Evolutionary conservation across 192 early-diverging fungal genomes (phyloP), one percentile per base, ranked within the genome.

Genomic region (Mycoemilia scoparia): DNA sequence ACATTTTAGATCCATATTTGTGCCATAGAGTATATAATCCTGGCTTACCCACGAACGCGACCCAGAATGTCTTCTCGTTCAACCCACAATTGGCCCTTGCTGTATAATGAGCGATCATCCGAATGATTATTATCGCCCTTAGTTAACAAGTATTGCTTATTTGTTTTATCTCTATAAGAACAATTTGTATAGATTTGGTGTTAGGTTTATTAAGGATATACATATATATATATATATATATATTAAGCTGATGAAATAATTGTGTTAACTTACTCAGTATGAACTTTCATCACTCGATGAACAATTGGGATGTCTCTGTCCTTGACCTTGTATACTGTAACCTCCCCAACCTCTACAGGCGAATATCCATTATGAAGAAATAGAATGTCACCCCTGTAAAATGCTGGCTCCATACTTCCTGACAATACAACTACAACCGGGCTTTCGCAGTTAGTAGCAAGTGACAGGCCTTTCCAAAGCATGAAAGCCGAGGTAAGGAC

Each of bases 361-460:
- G 65, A 64, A 21, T 60, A 64, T 12, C 54, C 55, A 43, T 83
- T 74, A 41, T 71, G 60, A 22, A 98, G 60, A 34, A 93, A 84
- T 23, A 98, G 61, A 26, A 96, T 71, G 50, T 97, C 92, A 15
- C 93, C 93, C 45, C 85, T 65, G 39, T 77, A 63, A 54, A 96
- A 92, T 16, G 90, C 93, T 18, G 93, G 90, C 48, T 91, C 86
- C 93, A 98, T 98, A 57, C 79, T 84, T 36, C 79, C 93, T 58
- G 82, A 86, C 29, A 98, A 59, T 4, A 98, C 93, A 1, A 98
- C 93, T 4, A 98, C 93, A 29, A 98, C 83, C 3, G 90, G 93
- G 37, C 82, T 85, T 50, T 98, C 90, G 39, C 67, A 81, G 61
- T 96, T 92, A 25, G 77, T 81, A 24, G 68, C 65, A 37, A 97